Evolutionary conservation across 148 eudicot species (phyloP), one percentile per base, ranked within the genome.

Genomic region (Silene conica): DNA sequence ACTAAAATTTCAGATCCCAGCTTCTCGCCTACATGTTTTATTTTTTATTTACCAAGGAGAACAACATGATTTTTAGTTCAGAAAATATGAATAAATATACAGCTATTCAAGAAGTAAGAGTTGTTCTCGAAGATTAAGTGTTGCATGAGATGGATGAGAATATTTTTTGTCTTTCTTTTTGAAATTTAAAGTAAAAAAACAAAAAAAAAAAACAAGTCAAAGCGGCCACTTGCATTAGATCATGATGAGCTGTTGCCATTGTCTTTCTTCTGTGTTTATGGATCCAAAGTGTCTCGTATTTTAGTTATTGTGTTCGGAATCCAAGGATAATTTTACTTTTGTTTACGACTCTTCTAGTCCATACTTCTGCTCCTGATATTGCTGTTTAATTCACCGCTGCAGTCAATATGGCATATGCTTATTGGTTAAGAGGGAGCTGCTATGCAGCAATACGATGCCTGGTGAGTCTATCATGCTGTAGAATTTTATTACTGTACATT

Each of bases 331-430:
- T 75, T 58, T 28, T 57, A 38, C 34, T 19, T 58, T 21, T 78
- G 56, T 18, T 18, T 28, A 21, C 46, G 62, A 60, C 73, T 56
- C 28, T 23, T 71, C 21, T 74, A 4, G 62, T 18, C 8, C 46
- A 21, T 73, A 25, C 52, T 73, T 62, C 59, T 46, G 46, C 72
- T 82, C 55, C 21, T 55, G 59, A 45, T 69, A 38, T 73, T 77
- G 65, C 80, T 56, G 50, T 72, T 63, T 71, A 48, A 58, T 76
- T 79, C 59, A 73, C 73, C 62, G 54, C 63, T 83, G 85, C 81
- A 95, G 99, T 92, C 75, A 95, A 92, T 80, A 80, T 95, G 90
- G 93, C 97, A n/a, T 95, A 92, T 87, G 99, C 97, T 60, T 86
- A 81, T 82, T 92, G 94, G 94, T 80, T 95, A 23, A 84, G 83